Percentiles rank a stretch among this genome's conserved stretches.
phyloP scores from a whole-genome alignment of 2,329 filamentous ascomycete genomes.

The Penicillium sp. region DNA sequence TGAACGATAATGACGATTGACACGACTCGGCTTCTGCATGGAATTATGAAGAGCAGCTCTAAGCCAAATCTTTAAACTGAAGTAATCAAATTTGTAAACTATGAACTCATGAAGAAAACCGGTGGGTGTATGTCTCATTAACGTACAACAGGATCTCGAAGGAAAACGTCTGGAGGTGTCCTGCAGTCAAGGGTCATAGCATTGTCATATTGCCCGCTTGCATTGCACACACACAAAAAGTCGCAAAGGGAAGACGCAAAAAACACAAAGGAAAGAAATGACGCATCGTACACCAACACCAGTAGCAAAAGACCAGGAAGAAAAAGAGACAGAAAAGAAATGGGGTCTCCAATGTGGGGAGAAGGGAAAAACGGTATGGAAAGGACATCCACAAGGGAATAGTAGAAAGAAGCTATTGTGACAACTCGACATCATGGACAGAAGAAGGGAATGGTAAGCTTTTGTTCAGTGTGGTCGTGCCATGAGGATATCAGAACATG shows the following conservation, averaged over 20 bases:
- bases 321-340: conserved; percentile 10
- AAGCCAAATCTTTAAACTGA: too few species aligned
- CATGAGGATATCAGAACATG: conserved; percentile 38
- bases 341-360: conserved; percentile 12
- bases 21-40: too few species aligned
- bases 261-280: conserved; percentile 4
- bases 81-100: conserved; percentile 20
- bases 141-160: conserved; percentile 24
- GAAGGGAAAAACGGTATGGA: conserved; percentile 8
- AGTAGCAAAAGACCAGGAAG: conserved; percentile 3
- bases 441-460: conserved; percentile 23
- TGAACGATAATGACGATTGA: too few species aligned
- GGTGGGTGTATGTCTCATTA: conserved; percentile 23
- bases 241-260: conserved; percentile 12
- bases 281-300: conserved; percentile 28
- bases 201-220: conserved; percentile 21
- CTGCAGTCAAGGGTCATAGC: conserved; percentile 27
- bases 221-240: conserved; percentile 17
- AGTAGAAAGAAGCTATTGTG: conserved; percentile 26
- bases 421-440: conserved; percentile 31
- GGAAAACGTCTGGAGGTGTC: conserved; percentile 27
- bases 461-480: conserved; percentile 12
- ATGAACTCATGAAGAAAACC: conserved; percentile 22
- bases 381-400: conserved; percentile 19
- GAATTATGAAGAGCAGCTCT: too few species aligned